Base-by-base conservation (phyloP, 306 rosid genomes). In the Geum urbanum region DNA sequence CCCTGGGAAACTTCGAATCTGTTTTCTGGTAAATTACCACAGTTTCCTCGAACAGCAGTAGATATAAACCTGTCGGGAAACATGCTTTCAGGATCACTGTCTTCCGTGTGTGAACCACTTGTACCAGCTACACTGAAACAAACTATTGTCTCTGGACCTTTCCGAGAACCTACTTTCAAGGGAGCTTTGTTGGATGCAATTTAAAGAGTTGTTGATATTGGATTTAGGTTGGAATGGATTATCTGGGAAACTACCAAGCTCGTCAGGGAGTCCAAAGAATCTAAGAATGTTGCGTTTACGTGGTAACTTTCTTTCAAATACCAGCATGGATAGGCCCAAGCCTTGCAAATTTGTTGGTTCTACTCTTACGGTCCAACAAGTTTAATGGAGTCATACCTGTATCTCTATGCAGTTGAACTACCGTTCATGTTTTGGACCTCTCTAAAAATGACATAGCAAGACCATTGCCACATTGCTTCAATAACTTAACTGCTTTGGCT, bases 321-420 rank as follows among this genome's bases (percentile, higher is more conserved):
- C 82, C 75, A 4, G 0, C 37, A n/a, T 59, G 79, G 71, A 12
- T 54, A 11, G 80, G 80, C 51, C 19, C 41, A 11, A 59, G 50
- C 41, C 63, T 72, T 5, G 27, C 19, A 2, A 8, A 41, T 0
- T 43, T 76, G 63, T 4, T 9, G 8, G 62, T 68, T 77, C 74
- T 76, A 9, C 35, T 32, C 20, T 5, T 72, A 5, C 2, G 48
- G 0, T 66, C 62, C 32, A 80, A 80, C 6, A 14, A 48, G 37
- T 58, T 76, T 7, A 4, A 27, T 48, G 81, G 77, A 53, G 49
- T 54, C 61, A 15, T 77, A 16, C 73, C 73, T 9, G 10, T 32
- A 5, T 27, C 37, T 37, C 18, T 57, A 35, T 77, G 70, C 9
- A 19, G 12, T 66, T 67, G 63, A 16, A 9, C 12, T 1, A 10